Percentiles rank a stretch among this genome's conserved stretches.
These are phyloP conservation scores for Hypoxylon sp. DNA, from an alignment of 2,329 filamentous ascomycete species.

Conservation along the genomic window DNA sequence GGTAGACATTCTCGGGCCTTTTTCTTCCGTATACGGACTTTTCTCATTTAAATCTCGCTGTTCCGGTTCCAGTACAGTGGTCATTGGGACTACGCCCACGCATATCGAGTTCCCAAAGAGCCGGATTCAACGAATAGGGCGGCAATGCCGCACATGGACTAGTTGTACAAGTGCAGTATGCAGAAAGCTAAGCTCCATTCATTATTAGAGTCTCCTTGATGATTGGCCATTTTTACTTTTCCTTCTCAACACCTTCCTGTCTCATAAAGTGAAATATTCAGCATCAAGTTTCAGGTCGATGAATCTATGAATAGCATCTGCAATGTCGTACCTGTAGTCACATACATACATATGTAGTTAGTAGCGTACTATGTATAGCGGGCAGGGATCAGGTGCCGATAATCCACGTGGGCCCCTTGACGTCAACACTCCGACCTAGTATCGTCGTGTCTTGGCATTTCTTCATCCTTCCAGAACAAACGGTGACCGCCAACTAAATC, in stretches of 20 bases:
- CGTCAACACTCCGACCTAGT: conserved; percentile 36
- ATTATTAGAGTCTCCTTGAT: background rate
- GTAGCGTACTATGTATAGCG: background rate
- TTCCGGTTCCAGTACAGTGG: conserved; percentile 3
- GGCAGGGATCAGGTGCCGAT: conserved; percentile 11
- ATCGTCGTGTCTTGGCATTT: conserved; percentile 18
- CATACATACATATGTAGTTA: conserved; percentile 5
- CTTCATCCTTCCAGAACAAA: conserved; percentile 27
- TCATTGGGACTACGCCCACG: background rate
- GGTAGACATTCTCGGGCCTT: background rate
- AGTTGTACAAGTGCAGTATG: background rate
- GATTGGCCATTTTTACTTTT: background rate
- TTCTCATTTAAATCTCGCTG: background rate
- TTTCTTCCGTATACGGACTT: background rate
- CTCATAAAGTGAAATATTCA: background rate
- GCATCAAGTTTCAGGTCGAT: background rate
- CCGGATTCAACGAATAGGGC: background rate
- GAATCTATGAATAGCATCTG: conserved; percentile 1
- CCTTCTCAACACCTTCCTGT: background rate
- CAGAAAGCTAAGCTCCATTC: background rate
- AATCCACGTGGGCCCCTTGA: conserved; percentile 36
- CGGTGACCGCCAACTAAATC: background rate
- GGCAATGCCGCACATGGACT: background rate
- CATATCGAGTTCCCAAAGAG: background rate
- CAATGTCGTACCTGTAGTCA: background rate